Percentiles rank a stretch among this genome's conserved stretches.
phyloP scores from a whole-genome alignment of 2,329 filamentous ascomycete species.

The Penicillium vulpinum region DNA sequence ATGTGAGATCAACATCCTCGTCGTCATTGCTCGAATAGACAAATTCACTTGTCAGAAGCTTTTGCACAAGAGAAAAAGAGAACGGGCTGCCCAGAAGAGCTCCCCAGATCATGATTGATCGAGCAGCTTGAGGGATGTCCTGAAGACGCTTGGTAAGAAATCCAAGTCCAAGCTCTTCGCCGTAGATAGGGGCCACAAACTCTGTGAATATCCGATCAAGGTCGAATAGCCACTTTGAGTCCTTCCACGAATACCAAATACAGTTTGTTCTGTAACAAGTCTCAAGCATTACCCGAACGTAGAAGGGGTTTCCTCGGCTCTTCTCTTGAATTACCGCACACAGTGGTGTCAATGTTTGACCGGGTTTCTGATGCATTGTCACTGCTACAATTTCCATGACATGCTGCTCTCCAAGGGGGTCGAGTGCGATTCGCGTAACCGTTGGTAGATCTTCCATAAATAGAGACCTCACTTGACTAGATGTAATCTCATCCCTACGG shows the following conservation, averaged over 20 bases:
- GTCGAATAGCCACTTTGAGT: constrained; percentile 79
- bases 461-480: constrained; percentile 43
- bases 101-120: constrained; percentile 81
- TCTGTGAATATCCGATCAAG: constrained; percentile 82
- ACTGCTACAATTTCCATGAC: constrained; percentile 79
- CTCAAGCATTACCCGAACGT: constrained; percentile 86
- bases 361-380: constrained; percentile 70
- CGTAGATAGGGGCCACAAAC: constrained; percentile 75
- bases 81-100: constrained; percentile 79
- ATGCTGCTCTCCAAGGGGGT: constrained; percentile 73
- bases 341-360: constrained; percentile 72
- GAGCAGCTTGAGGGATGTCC: constrained; percentile 72
- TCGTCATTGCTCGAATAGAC: constrained; percentile 56
- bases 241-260: constrained; percentile 86
- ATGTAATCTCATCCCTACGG: constrained; percentile 64
- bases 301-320: constrained; percentile 85
- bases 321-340: constrained; percentile 86
- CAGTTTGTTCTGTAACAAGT: constrained; percentile 83
- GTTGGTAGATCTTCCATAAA: constrained; percentile 53
- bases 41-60: constrained; percentile 73
- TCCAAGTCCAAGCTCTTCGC: constrained; percentile 75
- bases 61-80: constrained; percentile 77
- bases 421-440: constrained; percentile 70
- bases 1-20: constrained; percentile 37
- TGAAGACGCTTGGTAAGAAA: constrained; percentile 77